Evolutionary conservation across 306 rosid species (phyloP), one percentile per base, ranked within the genome.

Genomic region (Mucuna pruriens): DNA sequence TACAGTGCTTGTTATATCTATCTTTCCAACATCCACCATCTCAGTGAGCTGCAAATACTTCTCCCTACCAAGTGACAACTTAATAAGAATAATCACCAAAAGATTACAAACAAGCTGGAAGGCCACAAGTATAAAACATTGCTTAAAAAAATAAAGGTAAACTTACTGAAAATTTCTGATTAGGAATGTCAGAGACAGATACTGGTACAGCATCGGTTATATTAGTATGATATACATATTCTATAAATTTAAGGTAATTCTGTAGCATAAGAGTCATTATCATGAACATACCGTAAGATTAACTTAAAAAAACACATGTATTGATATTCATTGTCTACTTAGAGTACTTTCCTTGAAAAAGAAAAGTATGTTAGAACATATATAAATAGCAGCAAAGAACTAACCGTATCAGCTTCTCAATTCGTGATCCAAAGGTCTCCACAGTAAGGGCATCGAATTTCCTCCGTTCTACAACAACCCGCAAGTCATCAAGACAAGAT

Each of bases 21-120:
- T n/a, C n/a, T 92, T 94, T 74, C 91, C 97, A 61, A 90, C 97
- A 46, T 90, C 98, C 78, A 94, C 94, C 91, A 92, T 81, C 86
- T 94, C 98, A 77, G 97, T 91, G 60, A 94, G 95, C 87, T 87
- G 97, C 91, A 94, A 83, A 89, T 92, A 94, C 88, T 94, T 94
- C 88, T 94, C 98, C 89, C 98, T 94, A 42, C 20, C 79, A 85
- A 69, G 85, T 70, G 66, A 74, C 78, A 74, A 87, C 83, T 62
- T 63, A 44, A 22, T 74, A 71, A 76, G 76, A 85, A 78, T 62
- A 39, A 54, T 64, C 26, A 45, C 15, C 69, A 10, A 51, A 38
- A 77, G 72, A 65, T 77, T 22, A 31, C 71, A 77, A 77, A 63
- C 38, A 33, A 33, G 38, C 3, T 33, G 38, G 38, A 33, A 33